Base-by-base conservation (phyloP, 2,329 filamentous ascomycete genomes). In the Fusarium sp. region DNA sequence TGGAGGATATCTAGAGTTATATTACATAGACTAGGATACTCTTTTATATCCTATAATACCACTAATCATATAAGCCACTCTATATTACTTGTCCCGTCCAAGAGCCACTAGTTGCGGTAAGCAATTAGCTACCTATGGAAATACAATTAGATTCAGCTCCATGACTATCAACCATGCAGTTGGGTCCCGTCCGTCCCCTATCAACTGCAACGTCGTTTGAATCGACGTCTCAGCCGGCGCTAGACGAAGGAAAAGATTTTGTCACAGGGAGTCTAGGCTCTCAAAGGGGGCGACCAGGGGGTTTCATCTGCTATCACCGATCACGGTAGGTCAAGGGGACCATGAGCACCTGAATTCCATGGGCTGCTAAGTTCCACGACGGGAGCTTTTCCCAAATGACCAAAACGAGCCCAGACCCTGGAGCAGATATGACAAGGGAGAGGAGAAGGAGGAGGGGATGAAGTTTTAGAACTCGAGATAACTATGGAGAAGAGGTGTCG, bases 161-260 rank as follows among this genome's bases (percentile, higher is more conserved):
- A 28, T 28, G 14, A 16, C 13, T 16, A 18, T 62, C 34, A 37
- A 39, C 59, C 44, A 44, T 28, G 23, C 23, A 61, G 57, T 39
- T 63, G 34, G 45, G 45, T 56, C 28, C 28, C 6, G 28, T 30
- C 57, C 62, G 28, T 30, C 57, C 62, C 52, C 51, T 12, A 65
- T 18, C 68, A 31, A 60, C 39, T 62, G 66, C 62, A 70, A 67
- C 66, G 34, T 62, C 48, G 62, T 67, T 44, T 61, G 37, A 42
- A 52, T 67, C 45, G 23, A 67, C 49, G 67, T 70, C 67, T 69
- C 66, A 69, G 39, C 52, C 52, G 52, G 62, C 62, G 66, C 56
- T 54, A 69, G 65, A 60, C 28, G 65, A 69, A 31, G 58, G 16
- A 45, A 19, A 58, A 48, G 30, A 49, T 41, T 58, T 60, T 65